These are phyloP conservation scores for Candida coleopterorum DNA, from an alignment of 805 yeast species.

Conservation along the genomic window DNA sequence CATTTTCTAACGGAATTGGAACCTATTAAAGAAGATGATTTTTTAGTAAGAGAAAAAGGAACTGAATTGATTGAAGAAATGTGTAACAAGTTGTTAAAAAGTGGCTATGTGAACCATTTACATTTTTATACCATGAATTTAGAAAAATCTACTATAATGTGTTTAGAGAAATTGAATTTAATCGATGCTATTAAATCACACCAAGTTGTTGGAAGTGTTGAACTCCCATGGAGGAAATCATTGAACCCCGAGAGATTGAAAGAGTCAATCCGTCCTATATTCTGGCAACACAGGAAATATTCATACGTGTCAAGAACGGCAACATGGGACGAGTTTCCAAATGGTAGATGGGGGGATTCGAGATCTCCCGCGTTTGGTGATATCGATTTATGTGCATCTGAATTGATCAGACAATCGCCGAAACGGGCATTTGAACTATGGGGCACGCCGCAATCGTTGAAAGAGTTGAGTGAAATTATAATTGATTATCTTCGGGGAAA, in stretches of 20 bases:
- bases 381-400: constrained; percentile 74
- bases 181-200: constrained; percentile 39
- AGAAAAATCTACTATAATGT: constrained; percentile 86
- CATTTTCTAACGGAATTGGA: constrained; percentile 65
- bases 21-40: constrained; percentile 87
- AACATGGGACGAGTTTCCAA: constrained; percentile 97
- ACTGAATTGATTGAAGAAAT: constrained; percentile 75
- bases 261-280: constrained; percentile 88
- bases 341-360: constrained; percentile 98
- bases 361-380: constrained; percentile 97
- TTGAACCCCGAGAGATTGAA: constrained; percentile 72
- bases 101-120: constrained; percentile 75
- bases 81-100: constrained; percentile 68
- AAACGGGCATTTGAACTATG: constrained; percentile 78
- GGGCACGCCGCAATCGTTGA: constrained; percentile 68
- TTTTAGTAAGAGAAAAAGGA: constrained; percentile 79
- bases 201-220: constrained; percentile 36
- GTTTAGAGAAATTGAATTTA: constrained; percentile 68
- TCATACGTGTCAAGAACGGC: constrained; percentile 86
- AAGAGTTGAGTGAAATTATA: constrained; percentile 61
- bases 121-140: constrained; percentile 98
- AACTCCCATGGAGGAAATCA: constrained; percentile 88
- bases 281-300: constrained; percentile 92
- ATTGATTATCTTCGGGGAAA: constrained; percentile 68
- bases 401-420: constrained; percentile 76